A percentile compares a stretch with the other conserved stretches of the same genome.
These are phyloP conservation scores for Aureobasidium subglaciale DNA, from an alignment of 2,329 filamentous ascomycete genomes.

Conservation along the genomic window DNA sequence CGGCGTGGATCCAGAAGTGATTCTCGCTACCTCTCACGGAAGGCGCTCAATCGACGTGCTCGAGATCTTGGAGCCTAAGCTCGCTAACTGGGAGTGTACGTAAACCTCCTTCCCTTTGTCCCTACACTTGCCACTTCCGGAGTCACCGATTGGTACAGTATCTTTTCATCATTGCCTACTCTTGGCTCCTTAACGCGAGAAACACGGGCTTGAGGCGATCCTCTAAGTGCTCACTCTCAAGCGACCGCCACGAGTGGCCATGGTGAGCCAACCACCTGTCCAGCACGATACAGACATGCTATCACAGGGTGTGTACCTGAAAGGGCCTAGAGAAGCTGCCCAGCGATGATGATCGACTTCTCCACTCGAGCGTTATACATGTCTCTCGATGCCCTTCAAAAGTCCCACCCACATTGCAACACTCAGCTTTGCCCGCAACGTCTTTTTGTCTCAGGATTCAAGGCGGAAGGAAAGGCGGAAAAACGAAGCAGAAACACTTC, in stretches of 20 bases:
- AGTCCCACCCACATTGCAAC: not conserved
- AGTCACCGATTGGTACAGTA: not conserved
- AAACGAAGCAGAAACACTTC: constrained; percentile 4
- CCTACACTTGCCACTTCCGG: not conserved
- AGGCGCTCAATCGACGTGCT: constrained; percentile 82
- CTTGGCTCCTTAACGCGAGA: not conserved
- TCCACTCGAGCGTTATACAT: constrained; percentile 9
- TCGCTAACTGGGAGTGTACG: constrained; percentile 90
- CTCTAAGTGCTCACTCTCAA: constrained; percentile 9
- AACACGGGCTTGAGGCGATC: not conserved
- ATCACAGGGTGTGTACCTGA: not conserved
- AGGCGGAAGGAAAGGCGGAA: not conserved
- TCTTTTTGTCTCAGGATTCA: constrained; percentile 12
- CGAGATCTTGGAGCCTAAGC: constrained; percentile 68
- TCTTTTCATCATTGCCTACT: not conserved
- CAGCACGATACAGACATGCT: not conserved
- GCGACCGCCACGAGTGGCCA: not conserved
- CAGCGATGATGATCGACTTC: not conserved
- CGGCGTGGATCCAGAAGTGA: constrained; percentile 73
- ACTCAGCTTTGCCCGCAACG: constrained; percentile 2
- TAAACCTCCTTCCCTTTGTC: constrained; percentile 22
- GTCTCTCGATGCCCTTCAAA: constrained; percentile 3
- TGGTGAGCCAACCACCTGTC: not conserved
- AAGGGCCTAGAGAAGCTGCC: not conserved
- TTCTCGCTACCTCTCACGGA: constrained; percentile 86